A percentile compares a stretch with the other conserved stretches of the same genome.
phyloP scores from a whole-genome alignment of 2,329 filamentous ascomycete species.

The Sclerotinia minor region DNA sequence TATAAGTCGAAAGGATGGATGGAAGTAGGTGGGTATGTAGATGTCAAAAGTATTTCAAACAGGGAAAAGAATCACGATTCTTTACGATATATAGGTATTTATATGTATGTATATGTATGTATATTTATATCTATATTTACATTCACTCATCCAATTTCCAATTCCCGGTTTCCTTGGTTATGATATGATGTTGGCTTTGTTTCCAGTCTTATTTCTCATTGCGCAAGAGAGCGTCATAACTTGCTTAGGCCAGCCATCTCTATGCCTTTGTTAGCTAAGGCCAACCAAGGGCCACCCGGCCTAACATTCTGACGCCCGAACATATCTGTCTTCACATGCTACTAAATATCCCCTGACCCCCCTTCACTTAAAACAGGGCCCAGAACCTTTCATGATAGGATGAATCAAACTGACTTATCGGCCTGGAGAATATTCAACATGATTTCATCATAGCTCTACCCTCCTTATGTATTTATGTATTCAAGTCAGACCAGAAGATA shows the following conservation, averaged over 20 bases:
- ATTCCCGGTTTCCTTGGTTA: constrained; percentile 12
- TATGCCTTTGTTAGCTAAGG: no score
- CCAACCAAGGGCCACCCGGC: no score
- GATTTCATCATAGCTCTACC: no score
- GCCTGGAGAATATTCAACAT: neutral
- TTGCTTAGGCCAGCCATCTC: neutral
- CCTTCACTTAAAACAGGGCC: neutral
- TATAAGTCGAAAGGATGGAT: no score
- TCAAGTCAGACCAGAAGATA: no score
- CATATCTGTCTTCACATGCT: constrained; percentile 22
- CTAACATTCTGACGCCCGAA: no score
- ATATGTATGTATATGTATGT: neutral
- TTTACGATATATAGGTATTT: no score
- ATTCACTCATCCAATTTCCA: neutral
- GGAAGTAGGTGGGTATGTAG: no score
- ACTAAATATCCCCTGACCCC: neutral
- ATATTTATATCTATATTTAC: neutral
- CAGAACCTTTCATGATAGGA: neutral
- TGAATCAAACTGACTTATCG: neutral
- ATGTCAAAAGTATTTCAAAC: no score
- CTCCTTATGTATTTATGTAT: no score
- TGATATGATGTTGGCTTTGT: neutral
- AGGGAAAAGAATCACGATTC: no score
- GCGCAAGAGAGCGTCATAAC: constrained; percentile 18
- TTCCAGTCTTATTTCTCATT: neutral